phyloP scores from a whole-genome alignment of 108 stramenopile species.

The Pseudonitzschia multistriata region DNA sequence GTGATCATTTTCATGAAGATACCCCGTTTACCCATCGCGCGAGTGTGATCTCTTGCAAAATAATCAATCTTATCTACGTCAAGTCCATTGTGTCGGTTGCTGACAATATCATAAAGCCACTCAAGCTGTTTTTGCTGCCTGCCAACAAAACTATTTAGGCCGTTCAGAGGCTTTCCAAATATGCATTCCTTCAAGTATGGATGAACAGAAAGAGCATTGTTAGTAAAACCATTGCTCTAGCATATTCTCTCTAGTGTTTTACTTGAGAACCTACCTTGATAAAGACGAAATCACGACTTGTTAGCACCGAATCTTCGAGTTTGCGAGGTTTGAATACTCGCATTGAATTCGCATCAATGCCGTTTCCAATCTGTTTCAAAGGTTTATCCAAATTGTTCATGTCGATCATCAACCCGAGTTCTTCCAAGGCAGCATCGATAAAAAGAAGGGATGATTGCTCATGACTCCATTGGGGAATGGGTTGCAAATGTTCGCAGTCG shows the following conservation, averaged over 20 bases:
- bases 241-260: too few relatives aligned
- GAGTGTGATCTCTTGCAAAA: conserved; percentile 77
- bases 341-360: conserved; percentile 55
- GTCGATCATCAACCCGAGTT: conserved; percentile 72
- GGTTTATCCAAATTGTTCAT: conserved; percentile 61
- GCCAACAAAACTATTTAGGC: conserved; percentile 44
- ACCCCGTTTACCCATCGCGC: conserved; percentile 37
- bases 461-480: conserved; percentile 56
- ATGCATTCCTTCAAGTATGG: conserved; percentile 30
- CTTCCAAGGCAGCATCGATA: conserved; percentile 60
- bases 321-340: conserved; percentile 46
- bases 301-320: conserved; percentile 42
- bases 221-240: background rate
- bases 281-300: conserved; percentile 81
- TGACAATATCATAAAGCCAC: conserved; percentile 92
- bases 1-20: conserved; percentile 55
- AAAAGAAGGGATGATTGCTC: conserved; percentile 75
- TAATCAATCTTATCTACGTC: conserved; percentile 97
- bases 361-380: conserved; percentile 76
- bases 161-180: conserved; percentile 30
- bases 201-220: background rate
- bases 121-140: conserved; percentile 48
- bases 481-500: conserved; percentile 26
- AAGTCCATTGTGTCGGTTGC: conserved; percentile 83
- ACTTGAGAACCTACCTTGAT: conserved; percentile 65